Evolutionary conservation across 768 basidiomycete species (phyloP), one percentile per base, ranked within the genome.

Genomic region (Exidia glandulosa): DNA sequence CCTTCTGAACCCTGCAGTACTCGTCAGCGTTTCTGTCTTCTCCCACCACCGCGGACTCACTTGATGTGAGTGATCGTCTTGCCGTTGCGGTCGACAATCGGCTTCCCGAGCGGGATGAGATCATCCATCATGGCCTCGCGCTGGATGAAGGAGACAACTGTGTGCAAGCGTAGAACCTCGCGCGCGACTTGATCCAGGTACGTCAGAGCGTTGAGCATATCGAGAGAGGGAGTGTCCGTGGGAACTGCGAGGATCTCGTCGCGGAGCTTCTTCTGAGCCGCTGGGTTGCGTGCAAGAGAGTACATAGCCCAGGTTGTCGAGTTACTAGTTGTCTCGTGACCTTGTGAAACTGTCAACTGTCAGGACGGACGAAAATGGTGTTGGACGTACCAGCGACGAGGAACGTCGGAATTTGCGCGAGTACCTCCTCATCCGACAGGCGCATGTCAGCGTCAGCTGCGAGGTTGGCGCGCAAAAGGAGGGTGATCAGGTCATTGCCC

Each of bases 131-230:
- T 56, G 6, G 61, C 73, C 66, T 59, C 76, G 67, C 58, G 68
- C 19, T 4, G 25, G 30, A 54, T 82, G 62, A 73, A 76, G n/a
- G 79, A 76, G 31, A 86, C 78, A 3, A 84, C 82, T 12, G 80
- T 72, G 66, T 81, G 77, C 36, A 86, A 64, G 33, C 84, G 73
- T 54, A 85, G 73, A 7, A 74, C 71, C 71, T 87, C 84, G 52
- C 80, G 78, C 52, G 86, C 76, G 57, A 85, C 80, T 66, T 76
- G 77, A 65, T 87, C 86, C 47, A 87, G 77, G 64, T 82, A 82
- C 5, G 76, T 73, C 31, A 83, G 74, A n/a, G 70, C 69, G 57
- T 70, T 63, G 19, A 84, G 60, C 16, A 66, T 68, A 13, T 72
- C 72, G 23, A 50, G 34, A 5, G 57, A 58, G 13, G 58, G 59